Conservation (phyloP, 106 monocot species). For the Triglochin maritima region DNA sequence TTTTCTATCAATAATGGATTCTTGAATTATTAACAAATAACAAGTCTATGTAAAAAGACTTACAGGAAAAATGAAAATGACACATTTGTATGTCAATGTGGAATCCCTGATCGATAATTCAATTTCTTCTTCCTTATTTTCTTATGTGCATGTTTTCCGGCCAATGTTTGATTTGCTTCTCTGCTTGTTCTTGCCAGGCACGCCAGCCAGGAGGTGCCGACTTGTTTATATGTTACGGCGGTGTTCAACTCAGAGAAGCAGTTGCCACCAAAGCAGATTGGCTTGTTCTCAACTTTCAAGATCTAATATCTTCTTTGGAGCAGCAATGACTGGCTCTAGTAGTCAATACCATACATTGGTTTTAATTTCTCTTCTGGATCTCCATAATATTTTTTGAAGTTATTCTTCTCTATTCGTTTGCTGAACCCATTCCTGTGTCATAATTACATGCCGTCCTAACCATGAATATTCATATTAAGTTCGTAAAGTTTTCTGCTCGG, state of each 20-base stretch:
- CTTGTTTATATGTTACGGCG: slow-evolving; percentile 83
- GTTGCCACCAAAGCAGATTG: slow-evolving; percentile 87
- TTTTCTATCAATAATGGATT: too few relatives aligned
- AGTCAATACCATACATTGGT: not conserved
- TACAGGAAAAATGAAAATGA: too few relatives aligned
- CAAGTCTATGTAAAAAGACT: too few relatives aligned
- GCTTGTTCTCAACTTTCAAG: slow-evolving; percentile 67
- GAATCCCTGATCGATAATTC: not conserved
- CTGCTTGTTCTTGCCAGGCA: slow-evolving; percentile 34
- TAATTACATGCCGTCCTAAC: too few relatives aligned
- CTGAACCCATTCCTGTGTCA: too few relatives aligned
- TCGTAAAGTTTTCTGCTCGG: too few relatives aligned
- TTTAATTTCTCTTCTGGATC: not conserved
- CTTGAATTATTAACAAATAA: too few relatives aligned
- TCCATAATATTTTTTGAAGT: too few relatives aligned
- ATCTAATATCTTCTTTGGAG: slow-evolving; percentile 26
- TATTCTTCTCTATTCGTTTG: too few relatives aligned
- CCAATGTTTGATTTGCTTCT: not conserved
- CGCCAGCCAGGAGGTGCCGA: slow-evolving; percentile 79
- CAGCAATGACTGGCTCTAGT: not conserved
- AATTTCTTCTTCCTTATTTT: not conserved
- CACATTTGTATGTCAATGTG: too few relatives aligned
- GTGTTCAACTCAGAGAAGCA: slow-evolving; percentile 72
- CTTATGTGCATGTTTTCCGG: not conserved
- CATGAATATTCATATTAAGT: too few relatives aligned